phyloP scores from a whole-genome alignment of 1,139 yeast species.

The Chernovozyma aurita region DNA sequence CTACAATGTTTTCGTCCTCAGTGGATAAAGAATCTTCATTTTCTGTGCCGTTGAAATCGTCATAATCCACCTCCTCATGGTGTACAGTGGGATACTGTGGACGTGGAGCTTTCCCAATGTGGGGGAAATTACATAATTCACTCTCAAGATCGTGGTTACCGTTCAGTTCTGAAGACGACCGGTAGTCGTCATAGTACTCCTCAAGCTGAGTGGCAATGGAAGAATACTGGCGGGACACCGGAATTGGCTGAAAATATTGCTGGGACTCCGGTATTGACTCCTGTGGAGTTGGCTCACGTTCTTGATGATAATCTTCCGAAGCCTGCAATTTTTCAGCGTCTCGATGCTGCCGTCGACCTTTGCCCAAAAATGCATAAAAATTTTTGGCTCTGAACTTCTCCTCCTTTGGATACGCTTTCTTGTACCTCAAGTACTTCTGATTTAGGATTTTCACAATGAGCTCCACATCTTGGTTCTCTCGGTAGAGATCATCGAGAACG shows the following conservation, averaged over 20 bases:
- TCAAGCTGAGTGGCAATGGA: neutral
- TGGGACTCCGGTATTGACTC: neutral
- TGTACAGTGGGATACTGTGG: neutral
- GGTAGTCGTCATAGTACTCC: neutral
- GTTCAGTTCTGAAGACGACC: too few relatives aligned
- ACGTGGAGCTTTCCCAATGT: neutral
- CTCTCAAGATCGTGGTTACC: too few relatives aligned
- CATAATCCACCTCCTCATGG: neutral
- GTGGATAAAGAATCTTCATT: neutral
- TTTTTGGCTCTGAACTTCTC: conserved; percentile 36
- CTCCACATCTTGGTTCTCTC: conserved; percentile 30
- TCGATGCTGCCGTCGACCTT: conserved; percentile 11
- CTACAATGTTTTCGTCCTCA: conserved; percentile 13
- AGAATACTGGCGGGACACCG: neutral
- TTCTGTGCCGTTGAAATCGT: neutral
- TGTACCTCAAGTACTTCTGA: conserved; percentile 28
- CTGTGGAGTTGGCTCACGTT: neutral
- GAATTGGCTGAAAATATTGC: neutral
- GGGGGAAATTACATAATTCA: too few relatives aligned
- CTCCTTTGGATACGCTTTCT: conserved; percentile 33
- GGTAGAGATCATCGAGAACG: conserved; percentile 36
- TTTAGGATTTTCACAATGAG: conserved; percentile 33
- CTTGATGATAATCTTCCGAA: neutral
- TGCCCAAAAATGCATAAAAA: conserved; percentile 36
- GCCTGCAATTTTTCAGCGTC: neutral